Evolutionary conservation across 345 rosid genomes (phyloP).

Genomic region (Moricandia arvensis): DNA sequence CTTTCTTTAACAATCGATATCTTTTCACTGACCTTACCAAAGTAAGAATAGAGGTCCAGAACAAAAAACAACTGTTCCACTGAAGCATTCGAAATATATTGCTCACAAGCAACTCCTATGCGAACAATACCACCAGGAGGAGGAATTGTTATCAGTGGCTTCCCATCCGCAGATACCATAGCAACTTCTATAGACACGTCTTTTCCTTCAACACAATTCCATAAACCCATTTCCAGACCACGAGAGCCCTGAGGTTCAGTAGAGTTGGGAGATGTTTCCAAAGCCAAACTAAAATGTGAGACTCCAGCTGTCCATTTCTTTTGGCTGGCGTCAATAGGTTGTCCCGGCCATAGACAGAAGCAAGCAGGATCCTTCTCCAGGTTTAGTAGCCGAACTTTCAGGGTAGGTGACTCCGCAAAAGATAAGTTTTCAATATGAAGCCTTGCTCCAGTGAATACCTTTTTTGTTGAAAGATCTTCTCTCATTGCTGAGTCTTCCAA

Average conservation of each 20-base stretch:
- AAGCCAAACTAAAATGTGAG: slow-evolving; percentile 62
- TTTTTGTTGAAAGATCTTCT: slow-evolving; percentile 40
- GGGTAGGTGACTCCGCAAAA: slow-evolving; percentile 80
- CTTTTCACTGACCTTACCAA: slow-evolving; percentile 76
- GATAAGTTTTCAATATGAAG: slow-evolving; percentile 76
- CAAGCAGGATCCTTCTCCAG: slow-evolving; percentile 98
- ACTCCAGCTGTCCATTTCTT: slow-evolving; percentile 82
- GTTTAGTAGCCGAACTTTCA: slow-evolving; percentile 66
- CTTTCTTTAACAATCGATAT: slow-evolving; percentile 65
- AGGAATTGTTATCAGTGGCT: slow-evolving; percentile 72
- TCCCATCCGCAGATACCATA: slow-evolving; percentile 89
- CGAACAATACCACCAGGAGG: slow-evolving; percentile 96
- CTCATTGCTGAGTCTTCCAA: slow-evolving; percentile 35
- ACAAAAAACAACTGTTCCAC: slow-evolving; percentile 94
- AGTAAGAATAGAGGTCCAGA: slow-evolving; percentile 77
- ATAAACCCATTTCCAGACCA: slow-evolving; percentile 49
- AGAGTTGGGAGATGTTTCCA: slow-evolving; percentile 59
- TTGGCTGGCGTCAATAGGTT: slow-evolving; percentile 95
- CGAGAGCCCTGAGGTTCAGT: slow-evolving; percentile 34
- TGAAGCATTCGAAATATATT: slow-evolving; percentile 80
- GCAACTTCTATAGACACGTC: slow-evolving; percentile 71
- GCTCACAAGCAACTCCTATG: slow-evolving; percentile 80
- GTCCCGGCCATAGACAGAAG: slow-evolving; percentile 84
- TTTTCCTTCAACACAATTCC: slow-evolving; percentile 84
- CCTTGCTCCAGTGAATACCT: slow-evolving; percentile 75